Evolutionary conservation across 257 asterid species (phyloP).

Genomic region (Catharanthus roseus): DNA sequence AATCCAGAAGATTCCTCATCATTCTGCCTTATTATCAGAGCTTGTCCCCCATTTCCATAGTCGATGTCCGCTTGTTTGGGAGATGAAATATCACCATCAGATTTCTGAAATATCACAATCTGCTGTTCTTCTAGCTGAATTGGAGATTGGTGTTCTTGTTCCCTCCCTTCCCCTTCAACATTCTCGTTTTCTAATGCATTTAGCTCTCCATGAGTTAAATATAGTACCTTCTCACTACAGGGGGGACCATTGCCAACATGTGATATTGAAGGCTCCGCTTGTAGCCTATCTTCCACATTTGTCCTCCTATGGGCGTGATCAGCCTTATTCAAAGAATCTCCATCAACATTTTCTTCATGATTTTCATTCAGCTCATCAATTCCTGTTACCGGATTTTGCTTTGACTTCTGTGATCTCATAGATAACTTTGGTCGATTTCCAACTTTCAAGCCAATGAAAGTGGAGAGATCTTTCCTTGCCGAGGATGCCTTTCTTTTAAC

Average conservation of each 20-base stretch:
- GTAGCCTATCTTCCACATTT: constrained; percentile 24
- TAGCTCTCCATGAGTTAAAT: constrained; percentile 15
- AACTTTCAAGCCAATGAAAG: constrained; percentile 35
- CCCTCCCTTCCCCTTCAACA: constrained; percentile 21
- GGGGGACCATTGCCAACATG: constrained; percentile 19
- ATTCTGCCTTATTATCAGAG: too few relatives aligned
- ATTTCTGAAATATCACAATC: constrained; percentile 16
- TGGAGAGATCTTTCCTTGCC: constrained; percentile 47
- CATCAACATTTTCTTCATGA: constrained; percentile 10
- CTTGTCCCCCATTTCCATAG: constrained; percentile 15
- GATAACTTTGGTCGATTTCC: constrained; percentile 18
- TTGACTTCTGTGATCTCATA: constrained; percentile 4
- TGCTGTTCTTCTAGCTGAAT: constrained; percentile 20
- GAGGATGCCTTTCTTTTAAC: constrained; percentile 36
- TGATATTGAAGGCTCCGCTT: constrained; percentile 29
- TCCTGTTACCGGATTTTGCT: constrained; percentile 4
- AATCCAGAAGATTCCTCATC: constrained; percentile 33
- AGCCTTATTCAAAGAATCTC: constrained; percentile 11
- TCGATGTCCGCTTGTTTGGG: constrained; percentile 14
- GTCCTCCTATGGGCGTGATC: constrained; percentile 6
- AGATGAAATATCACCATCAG: constrained; percentile 21
- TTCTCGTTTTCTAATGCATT: constrained; percentile 7
- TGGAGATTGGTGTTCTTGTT: constrained; percentile 25
- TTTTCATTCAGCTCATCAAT: constrained; percentile 3
- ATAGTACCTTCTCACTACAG: constrained; percentile 22